Conservation (phyloP, 2,329 filamentous ascomycete genomes). For the Periconia sp. region DNA sequence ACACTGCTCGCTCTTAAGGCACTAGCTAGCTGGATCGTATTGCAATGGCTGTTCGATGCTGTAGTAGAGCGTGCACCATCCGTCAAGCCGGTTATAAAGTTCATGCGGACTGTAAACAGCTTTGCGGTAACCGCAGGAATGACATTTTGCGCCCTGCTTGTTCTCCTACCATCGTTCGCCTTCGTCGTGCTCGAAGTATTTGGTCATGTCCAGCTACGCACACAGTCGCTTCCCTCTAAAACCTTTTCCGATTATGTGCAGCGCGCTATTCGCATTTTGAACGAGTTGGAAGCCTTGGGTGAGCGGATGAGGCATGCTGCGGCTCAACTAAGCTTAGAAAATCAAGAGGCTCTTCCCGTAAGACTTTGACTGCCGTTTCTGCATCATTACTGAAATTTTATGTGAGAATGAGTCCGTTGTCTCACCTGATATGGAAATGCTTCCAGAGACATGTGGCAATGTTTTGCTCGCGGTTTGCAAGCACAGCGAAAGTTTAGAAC, state of each 20-base stretch:
- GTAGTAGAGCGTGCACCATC: constrained; percentile 5
- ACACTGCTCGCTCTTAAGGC: constrained; percentile 6
- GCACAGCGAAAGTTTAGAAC: constrained; percentile 14
- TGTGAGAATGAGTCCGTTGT: no score
- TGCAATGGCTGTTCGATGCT: constrained; percentile 6
- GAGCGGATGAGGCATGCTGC: constrained; percentile 9
- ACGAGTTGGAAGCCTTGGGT: constrained; percentile 10
- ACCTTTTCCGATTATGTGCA: constrained; percentile 9
- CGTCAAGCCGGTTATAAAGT: constrained; percentile 3
- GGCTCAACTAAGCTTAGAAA: constrained; percentile 1
- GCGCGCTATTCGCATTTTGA: constrained; percentile 9
- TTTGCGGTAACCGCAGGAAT: constrained; percentile 7
- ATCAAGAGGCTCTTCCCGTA: constrained; percentile 4
- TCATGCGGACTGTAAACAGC: constrained; percentile 7
- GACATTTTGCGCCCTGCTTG: constrained; percentile 13
- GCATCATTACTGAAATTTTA: no score
- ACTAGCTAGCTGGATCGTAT: constrained; percentile 8
- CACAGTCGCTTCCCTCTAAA: constrained; percentile 5
- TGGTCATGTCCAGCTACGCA: constrained; percentile 7
- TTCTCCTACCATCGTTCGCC: constrained; percentile 11
- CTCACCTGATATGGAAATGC: constrained; percentile 1
- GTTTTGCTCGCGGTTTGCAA: constrained; percentile 15
- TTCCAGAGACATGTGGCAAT: constrained; percentile 14
- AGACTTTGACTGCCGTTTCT: no score
- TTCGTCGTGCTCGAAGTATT: constrained; percentile 13